These are phyloP conservation scores for Mycena capillaripes DNA, from an alignment of 768 basidiomycete genomes.

Conservation along the genomic window DNA sequence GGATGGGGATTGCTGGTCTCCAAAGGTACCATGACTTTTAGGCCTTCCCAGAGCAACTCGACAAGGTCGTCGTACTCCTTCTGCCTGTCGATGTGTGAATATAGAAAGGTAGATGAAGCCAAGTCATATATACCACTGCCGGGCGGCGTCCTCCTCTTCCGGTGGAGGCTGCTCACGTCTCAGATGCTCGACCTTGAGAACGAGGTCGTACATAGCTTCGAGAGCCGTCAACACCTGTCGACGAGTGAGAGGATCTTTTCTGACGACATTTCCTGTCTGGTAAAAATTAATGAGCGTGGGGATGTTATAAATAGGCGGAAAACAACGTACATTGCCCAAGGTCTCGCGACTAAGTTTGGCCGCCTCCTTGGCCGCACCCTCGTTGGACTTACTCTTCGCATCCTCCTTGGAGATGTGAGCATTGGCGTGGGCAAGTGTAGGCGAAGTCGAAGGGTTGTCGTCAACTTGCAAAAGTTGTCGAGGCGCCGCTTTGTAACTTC, in stretches of 20 bases:
- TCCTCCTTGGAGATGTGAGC: constrained; percentile 71
- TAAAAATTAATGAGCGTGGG: constrained; percentile 7
- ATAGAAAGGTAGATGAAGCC: constrained; percentile 1
- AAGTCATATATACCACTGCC: constrained; percentile 61
- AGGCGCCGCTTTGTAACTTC: constrained; percentile 97
- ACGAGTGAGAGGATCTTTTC: constrained; percentile 81
- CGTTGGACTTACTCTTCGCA: constrained; percentile 52
- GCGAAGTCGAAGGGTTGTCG: constrained; percentile 57
- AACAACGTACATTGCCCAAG: constrained; percentile 68
- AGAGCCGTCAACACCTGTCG: constrained; percentile 84
- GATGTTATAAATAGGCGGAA: not conserved
- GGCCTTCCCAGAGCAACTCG: constrained; percentile 82
- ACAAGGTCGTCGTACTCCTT: constrained; percentile 68
- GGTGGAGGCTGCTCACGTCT: constrained; percentile 80
- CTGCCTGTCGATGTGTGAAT: constrained; percentile 58
- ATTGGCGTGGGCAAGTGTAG: constrained; percentile 60
- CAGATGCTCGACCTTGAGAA: constrained; percentile 88
- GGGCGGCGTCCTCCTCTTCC: constrained; percentile 65
- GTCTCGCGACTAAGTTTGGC: constrained; percentile 83
- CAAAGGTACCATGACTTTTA: constrained; percentile 91
- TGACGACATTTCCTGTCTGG: constrained; percentile 74
- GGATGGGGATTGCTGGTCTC: constrained; percentile 98
- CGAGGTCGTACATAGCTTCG: constrained; percentile 88
- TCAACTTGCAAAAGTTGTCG: constrained; percentile 95
- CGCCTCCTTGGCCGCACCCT: constrained; percentile 78